These are phyloP conservation scores for Inonotus obliquus DNA, from an alignment of 1,284 basidiomycete species.

Conservation along the genomic window DNA sequence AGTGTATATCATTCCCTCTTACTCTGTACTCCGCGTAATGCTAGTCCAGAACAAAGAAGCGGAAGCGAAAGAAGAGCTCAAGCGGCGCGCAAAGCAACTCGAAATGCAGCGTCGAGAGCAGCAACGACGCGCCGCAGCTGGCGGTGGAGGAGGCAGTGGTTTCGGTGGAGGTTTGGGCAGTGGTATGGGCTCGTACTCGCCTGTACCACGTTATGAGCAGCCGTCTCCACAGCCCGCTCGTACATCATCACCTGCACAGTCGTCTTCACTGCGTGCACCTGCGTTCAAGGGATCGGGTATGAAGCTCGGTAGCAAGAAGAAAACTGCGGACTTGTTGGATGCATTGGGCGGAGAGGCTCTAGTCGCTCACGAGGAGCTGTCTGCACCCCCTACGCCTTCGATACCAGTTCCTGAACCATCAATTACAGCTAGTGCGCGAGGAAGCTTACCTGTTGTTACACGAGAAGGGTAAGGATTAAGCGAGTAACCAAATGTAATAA, in stretches of 20 bases:
- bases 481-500: neutral
- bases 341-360: conserved; percentile 79
- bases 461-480: conserved; percentile 60
- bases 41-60: conserved; percentile 88
- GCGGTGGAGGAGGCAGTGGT: conserved; percentile 38
- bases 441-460: conserved; percentile 74
- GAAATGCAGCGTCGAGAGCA: conserved; percentile 97
- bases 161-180: conserved; percentile 57
- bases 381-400: conserved; percentile 52
- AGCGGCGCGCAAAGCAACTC: conserved; percentile 95
- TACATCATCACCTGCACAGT: conserved; percentile 47
- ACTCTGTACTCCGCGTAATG: neutral
- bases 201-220: conserved; percentile 68
- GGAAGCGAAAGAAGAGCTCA: conserved; percentile 99
- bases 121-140: conserved; percentile 64
- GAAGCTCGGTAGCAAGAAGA: conserved; percentile 96
- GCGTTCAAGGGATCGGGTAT: conserved; percentile 95
- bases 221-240: conserved; percentile 44
- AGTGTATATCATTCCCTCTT: conserved; percentile 26
- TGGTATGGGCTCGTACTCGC: conserved; percentile 45
- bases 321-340: conserved; percentile 82
- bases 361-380: conserved; percentile 48
- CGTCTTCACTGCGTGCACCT: conserved; percentile 52
- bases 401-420: conserved; percentile 43
- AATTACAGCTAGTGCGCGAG: conserved; percentile 38